Evolutionary conservation across 1,284 basidiomycete species (phyloP).

Genomic region (Sanghuangporus sanghuang): DNA sequence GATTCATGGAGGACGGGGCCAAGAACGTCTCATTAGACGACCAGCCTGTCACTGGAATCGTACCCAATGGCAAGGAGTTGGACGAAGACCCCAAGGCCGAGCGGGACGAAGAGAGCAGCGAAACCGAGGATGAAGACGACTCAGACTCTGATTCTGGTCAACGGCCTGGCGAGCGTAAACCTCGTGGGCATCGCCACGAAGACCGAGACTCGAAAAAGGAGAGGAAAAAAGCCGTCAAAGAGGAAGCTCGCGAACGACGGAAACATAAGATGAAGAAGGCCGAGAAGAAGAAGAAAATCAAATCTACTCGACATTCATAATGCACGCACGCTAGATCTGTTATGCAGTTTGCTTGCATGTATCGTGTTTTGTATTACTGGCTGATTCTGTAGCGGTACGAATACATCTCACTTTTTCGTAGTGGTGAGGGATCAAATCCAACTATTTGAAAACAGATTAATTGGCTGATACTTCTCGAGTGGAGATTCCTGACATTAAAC

Average conservation of each 20-base stretch:
- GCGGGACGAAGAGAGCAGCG: constrained; percentile 17
- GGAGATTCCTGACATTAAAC: no score
- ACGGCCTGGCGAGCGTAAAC: constrained; percentile 46
- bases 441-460: no score
- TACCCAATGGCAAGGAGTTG: background rate
- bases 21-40: background rate
- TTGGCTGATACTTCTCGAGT: no score
- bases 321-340: background rate
- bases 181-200: constrained; percentile 85
- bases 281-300: constrained; percentile 85
- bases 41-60: background rate
- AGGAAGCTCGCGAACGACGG: constrained; percentile 81
- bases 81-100: constrained; percentile 8
- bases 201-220: constrained; percentile 92
- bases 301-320: constrained; percentile 35
- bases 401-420: no score
- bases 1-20: constrained; percentile 19
- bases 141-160: background rate
- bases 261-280: constrained; percentile 92
- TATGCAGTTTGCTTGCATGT: background rate
- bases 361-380: no score
- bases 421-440: no score
- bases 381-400: no score
- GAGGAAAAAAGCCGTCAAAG: constrained; percentile 85
- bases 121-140: constrained; percentile 32